Percentiles rank a stretch among this genome's conserved stretches.
These are phyloP conservation scores for Arbutus unedo DNA, from an alignment of 148 eudicot species.

Conservation along the genomic window DNA sequence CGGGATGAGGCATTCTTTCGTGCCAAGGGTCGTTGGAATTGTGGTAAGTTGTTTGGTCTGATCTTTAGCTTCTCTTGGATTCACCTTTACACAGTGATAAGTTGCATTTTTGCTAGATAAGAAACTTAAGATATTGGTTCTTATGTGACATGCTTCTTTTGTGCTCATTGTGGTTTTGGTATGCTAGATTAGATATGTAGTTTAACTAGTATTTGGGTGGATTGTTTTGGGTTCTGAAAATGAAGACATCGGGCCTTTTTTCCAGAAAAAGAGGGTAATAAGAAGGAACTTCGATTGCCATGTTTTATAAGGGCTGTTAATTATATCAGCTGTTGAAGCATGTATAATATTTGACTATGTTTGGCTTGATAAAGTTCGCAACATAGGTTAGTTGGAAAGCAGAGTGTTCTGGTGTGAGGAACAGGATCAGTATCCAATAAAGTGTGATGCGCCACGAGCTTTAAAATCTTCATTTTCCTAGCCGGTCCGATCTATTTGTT, in stretches of 20 bases:
- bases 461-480: background rate
- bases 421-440: constrained; percentile 1
- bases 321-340: background rate
- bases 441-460: background rate
- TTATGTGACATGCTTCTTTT: background rate
- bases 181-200: background rate
- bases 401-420: background rate
- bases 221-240: background rate
- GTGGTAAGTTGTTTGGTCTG: constrained; percentile 52
- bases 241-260: background rate
- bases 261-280: background rate
- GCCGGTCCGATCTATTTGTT: too few species aligned
- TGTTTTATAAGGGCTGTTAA: background rate
- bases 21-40: constrained; percentile 85
- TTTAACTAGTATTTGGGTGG: background rate
- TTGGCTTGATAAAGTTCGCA: constrained; percentile 1
- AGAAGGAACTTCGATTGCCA: background rate
- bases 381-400: too few species aligned
- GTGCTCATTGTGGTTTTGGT: background rate
- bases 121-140: background rate
- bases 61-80: background rate
- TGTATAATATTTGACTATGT: background rate
- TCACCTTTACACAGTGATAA: background rate
- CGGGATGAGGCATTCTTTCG: constrained; percentile 79
- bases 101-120: background rate